Evolutionary conservation across 2,329 filamentous ascomycete genomes (phyloP).

Genomic region (Trichophyton simii): DNA sequence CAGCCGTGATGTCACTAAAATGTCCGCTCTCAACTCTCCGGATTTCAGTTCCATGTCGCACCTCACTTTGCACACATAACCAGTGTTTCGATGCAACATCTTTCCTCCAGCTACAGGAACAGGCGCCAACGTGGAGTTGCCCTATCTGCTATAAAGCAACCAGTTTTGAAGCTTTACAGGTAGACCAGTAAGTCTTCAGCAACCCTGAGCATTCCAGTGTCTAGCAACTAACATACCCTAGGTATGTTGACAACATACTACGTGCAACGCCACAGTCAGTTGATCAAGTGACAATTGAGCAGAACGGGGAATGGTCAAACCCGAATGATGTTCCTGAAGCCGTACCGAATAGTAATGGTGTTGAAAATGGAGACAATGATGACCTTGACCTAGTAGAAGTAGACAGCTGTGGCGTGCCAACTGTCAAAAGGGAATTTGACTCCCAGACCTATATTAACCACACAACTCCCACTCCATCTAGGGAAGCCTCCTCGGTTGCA

Average conservation of each 20-base stretch:
- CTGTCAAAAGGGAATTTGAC: conserved; percentile 28
- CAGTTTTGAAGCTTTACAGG: conserved; percentile 66
- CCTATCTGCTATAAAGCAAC: conserved; percentile 80
- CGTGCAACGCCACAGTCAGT: conserved; percentile 54
- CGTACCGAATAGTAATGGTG: conserved; percentile 25
- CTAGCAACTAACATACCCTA: conserved; percentile 23
- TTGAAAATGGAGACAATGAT: conserved; percentile 33
- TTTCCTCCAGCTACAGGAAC: conserved; percentile 87
- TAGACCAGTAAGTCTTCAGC: conserved; percentile 59
- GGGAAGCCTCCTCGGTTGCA: conserved; percentile 29
- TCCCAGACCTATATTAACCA: conserved; percentile 15
- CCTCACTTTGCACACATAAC: conserved; percentile 68
- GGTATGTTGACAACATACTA: conserved; percentile 81
- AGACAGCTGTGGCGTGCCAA: conserved; percentile 23
- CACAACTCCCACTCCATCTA: conserved; percentile 24
- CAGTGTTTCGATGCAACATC: conserved; percentile 91
- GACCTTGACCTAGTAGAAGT: conserved; percentile 43
- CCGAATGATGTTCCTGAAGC: conserved; percentile 30
- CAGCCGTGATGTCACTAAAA: conserved; percentile 78
- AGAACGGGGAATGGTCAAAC: conserved; percentile 63
- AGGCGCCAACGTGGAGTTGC: conserved; percentile 93
- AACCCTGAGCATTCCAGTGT: not conserved
- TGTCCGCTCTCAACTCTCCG: conserved; percentile 82
- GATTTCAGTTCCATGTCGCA: conserved; percentile 67
- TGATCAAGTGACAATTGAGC: conserved; percentile 83